These are phyloP conservation scores for Sanghuangporus sanghuang DNA, from an alignment of 1,284 basidiomycete genomes.

Conservation along the genomic window DNA sequence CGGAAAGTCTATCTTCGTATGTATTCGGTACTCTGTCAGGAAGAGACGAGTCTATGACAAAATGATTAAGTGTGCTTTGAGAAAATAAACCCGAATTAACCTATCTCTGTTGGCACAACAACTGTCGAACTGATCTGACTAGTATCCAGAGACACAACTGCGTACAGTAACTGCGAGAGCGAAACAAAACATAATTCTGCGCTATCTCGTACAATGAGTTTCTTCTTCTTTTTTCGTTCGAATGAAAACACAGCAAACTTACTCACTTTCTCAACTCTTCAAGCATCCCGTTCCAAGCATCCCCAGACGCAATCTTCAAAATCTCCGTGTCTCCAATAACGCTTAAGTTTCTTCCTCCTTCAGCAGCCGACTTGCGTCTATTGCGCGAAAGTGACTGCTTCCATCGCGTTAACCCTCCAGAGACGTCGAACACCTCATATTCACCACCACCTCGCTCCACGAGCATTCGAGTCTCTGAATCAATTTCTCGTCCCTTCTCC, in stretches of 20 bases:
- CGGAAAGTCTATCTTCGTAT: conserved; percentile 27
- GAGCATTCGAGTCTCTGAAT: conserved; percentile 43
- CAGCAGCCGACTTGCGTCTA: conserved; percentile 31
- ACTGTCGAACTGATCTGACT: conserved; percentile 25
- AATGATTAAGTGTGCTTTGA: background rate
- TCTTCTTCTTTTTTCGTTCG: background rate
- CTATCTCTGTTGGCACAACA: background rate
- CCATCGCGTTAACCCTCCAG: conserved; percentile 42
- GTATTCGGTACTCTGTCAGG: conserved; percentile 31
- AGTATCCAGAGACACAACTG: conserved; percentile 28
- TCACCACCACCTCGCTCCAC: conserved; percentile 49
- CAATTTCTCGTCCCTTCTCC: conserved; percentile 45
- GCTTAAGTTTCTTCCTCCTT: conserved; percentile 43
- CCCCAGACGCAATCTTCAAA: conserved; percentile 40
- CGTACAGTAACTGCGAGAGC: conserved; percentile 27
- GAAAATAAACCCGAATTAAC: background rate
- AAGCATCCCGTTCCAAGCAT: conserved; percentile 46
- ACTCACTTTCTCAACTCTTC: conserved; percentile 47
- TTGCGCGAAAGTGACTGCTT: conserved; percentile 47
- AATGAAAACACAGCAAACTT: background rate
- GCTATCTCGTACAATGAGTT: conserved; percentile 20
- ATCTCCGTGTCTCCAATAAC: conserved; percentile 44
- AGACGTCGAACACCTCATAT: conserved; percentile 53
- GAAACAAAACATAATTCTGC: conserved; percentile 26
- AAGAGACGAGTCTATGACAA: conserved; percentile 18